Evolutionary conservation across 805 yeast genomes (phyloP), one percentile per base, ranked within the genome.

Genomic region (Lachancea dasiensis): DNA sequence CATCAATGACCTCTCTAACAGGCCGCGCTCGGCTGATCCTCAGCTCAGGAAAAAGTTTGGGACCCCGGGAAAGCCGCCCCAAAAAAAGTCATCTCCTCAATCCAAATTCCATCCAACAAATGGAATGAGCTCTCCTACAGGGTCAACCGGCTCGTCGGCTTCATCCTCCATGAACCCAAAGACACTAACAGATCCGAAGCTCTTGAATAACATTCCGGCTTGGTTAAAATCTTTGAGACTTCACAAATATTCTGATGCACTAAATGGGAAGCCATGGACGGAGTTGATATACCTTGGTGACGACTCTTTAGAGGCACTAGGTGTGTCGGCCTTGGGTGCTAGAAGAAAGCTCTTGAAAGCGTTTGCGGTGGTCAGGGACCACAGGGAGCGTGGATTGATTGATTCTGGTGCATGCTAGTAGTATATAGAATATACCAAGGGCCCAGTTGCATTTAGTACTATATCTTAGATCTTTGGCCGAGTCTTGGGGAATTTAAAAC

Each of bases 311-410:
- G 86, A 81, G 47, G 70, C 69, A 3, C 70, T 78, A 41, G 99
- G 99, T 5, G 96, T 92, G 27, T 75, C 79, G 48, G 97, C 98
- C 0, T 70, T 92, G 48, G 99, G 99, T 5, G 99, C 99, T 0
- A 71, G 99, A 46, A 75, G 97, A 40, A 92, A 92, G 64, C 72
- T 92, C 59, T 65, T 92, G 52, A 92, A 92, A 65, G 94, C 95
- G 25, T 92, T 92, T 65, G 84, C 79, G 43, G 81, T 79, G 40
- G 95, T 90, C 31, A 77, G 76, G 52, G 81, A 72, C 25, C 68
- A 70, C 31, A 69, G 69, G 48, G 72, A 67, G 41, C 60, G 54
- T 5, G 67, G 68, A 5, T 38, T 54, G 27, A 62, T 64, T 27
- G 63, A 58, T 35, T 38, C 46, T 24, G 34, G 47, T 34, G 60